Base-by-base conservation (phyloP, 1,284 basidiomycete species). In the Coniferiporia weirii region DNA sequence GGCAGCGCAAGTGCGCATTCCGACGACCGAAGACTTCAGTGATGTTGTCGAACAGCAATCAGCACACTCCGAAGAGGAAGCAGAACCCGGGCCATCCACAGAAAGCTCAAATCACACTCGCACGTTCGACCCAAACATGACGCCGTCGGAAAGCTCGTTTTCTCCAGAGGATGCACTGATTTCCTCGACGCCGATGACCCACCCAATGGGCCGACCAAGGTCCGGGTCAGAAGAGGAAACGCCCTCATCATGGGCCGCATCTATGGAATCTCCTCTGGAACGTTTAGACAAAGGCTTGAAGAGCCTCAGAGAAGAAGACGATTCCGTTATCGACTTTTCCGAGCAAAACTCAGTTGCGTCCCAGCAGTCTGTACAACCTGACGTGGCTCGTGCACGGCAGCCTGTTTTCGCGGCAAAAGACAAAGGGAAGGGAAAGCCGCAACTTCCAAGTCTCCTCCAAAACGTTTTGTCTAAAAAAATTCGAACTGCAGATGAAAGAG, bases 1-100 rank as follows among this genome's bases (percentile, higher is more conserved):
- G 64, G 92, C 93, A 4, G 93, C 94, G 1, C 87, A 93, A 66
- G 88, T 95, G 45, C 84, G 85, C 46, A 87, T 94, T 54, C 85
- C 87, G 19, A 82, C 84, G 8, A 79, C 80, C 57, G 85, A 86
- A 36, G 85, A 91, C 57, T 78, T 84, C 65, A 80, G 77, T 20
- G 79, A 78, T 8, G 72, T 76, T 34, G 78, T 82, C 52, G 82
- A 83, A 36, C 73, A 60, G 15, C 59, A 53, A 17, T 40, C 54
- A n/a, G 32, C 59, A 27, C 40, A 15, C 4, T 36, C 56, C 12
- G 62, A 57, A 32, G 56, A 77, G 15, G 71, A 74, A 17, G 78
- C 77, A 1, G 68, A 75, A 35, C 52, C 15, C 35, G 48, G 65
- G 43, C 61, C 60, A 12, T 35, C 59, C 15, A 54, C 17, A 7